A percentile compares a stretch with the other conserved stretches of the same genome.
Evolutionary conservation across 805 yeast genomes (phyloP).

Genomic region (Grigorovia humatica): DNA sequence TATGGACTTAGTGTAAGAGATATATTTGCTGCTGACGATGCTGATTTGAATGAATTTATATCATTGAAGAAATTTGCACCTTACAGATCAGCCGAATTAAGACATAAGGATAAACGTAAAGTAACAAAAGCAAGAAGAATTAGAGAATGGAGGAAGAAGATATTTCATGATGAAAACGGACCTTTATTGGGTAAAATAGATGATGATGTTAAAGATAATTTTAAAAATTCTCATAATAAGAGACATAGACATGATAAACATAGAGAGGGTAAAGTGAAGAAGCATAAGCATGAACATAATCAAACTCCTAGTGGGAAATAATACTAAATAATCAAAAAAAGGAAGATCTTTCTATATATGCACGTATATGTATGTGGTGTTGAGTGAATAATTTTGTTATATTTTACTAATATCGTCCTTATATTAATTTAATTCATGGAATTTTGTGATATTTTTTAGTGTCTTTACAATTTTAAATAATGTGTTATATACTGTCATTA

Average conservation of each 20-base stretch:
- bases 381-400: no score
- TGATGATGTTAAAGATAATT: slow-evolving; percentile 4
- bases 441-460: not conserved
- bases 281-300: not conserved
- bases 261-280: not conserved
- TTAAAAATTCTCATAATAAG: slow-evolving; percentile 2
- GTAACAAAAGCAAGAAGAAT: slow-evolving; percentile 72
- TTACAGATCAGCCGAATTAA: slow-evolving; percentile 65
- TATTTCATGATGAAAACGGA: slow-evolving; percentile 56
- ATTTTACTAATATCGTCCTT: no score
- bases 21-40: slow-evolving; percentile 82
- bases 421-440: no score
- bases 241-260: slow-evolving; percentile 1
- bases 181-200: slow-evolving; percentile 14
- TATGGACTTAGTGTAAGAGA: slow-evolving; percentile 82
- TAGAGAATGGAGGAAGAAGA: slow-evolving; percentile 82
- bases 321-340: not conserved
- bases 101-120: slow-evolving; percentile 71
- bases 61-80: slow-evolving; percentile 92
- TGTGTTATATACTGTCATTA: not conserved
- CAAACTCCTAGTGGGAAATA: not conserved
- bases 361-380: no score
- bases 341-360: no score
- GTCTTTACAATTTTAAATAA: not conserved
- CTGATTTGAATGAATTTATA: slow-evolving; percentile 69